Percentiles rank a stretch among this genome's conserved stretches.
Conservation (phyloP, 2,329 filamentous ascomycete species). For the Emergomyces pasteurianus region DNA sequence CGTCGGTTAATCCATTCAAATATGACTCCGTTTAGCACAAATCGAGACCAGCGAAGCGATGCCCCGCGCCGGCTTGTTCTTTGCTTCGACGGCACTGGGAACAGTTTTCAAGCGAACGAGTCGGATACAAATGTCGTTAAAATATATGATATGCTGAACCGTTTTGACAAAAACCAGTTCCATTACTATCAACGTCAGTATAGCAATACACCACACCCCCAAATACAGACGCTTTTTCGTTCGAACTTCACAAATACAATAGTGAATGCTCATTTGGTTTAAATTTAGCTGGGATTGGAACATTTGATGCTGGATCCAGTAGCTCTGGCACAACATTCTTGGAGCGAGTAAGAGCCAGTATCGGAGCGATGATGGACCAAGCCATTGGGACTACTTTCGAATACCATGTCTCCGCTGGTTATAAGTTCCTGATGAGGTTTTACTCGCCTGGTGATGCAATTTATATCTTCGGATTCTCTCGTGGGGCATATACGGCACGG, state of each 20-base stretch:
- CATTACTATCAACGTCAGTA: conserved; percentile 15
- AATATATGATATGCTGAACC: conserved; percentile 33
- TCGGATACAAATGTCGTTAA: conserved; percentile 45
- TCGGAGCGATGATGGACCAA: conserved; percentile 9
- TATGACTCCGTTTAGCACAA: not conserved
- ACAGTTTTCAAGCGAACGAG: conserved; percentile 21
- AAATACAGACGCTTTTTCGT: not conserved
- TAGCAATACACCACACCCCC: not conserved
- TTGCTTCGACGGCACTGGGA: conserved; percentile 19
- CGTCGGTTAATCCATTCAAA: not conserved
- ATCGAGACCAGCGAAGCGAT: not conserved
- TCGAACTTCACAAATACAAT: not conserved
- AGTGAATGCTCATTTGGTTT: not conserved
- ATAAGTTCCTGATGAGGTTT: conserved; percentile 44
- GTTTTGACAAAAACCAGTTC: conserved; percentile 10
- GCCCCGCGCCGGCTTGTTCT: conserved; percentile 11
- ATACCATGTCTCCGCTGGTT: conserved; percentile 41
- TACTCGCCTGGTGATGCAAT: conserved; percentile 41
- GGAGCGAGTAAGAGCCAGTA: conserved; percentile 7
- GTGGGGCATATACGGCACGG: conserved; percentile 43
- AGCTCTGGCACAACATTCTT: conserved; percentile 7
- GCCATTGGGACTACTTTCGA: conserved; percentile 29
- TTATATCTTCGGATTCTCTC: conserved; percentile 44
- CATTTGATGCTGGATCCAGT: conserved; percentile 7
- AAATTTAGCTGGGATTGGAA: conserved; percentile 12